Base-by-base conservation (phyloP, 768 basidiomycete genomes). In the Astraeus odoratus region DNA sequence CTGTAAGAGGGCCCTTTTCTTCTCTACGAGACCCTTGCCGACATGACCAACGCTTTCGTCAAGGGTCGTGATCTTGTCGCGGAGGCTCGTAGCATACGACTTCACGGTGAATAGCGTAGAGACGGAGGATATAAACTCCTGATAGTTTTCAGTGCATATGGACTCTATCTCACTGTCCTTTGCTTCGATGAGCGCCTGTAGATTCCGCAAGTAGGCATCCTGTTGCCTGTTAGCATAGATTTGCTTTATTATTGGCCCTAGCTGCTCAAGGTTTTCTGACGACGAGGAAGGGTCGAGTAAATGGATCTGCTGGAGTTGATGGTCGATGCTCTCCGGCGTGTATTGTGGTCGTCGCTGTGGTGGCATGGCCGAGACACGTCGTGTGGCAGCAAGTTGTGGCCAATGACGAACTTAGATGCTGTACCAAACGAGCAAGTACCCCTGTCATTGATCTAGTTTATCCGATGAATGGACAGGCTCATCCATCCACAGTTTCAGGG, bases 111-210 rank as follows among this genome's bases (percentile, higher is more conserved):
- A 86, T 50, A 99, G 74, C 3, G 93, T 97, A n/a, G 92, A 91
- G 13, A 97, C 93, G 16, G 94, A 96, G 23, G 86, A 83, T 26
- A 97, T 93, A 56, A 99, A 99, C 67, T 98, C 95, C 67, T 94
- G 91, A 58, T 98, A 97, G 64, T 98, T 98, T 54, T 92, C 87
- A 46, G 83, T 79, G 67, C 96, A 98, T 63, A 97, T 93, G 48
- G 78, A 81, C 68, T 98, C 91, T 63, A 99, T 99, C 65, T 98
- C 95, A 49, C 78, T 75, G 63, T 99, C 96, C 69, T 97, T 96
- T 52, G 92, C 81, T 57, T 91, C 83, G 48, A 97, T 85, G 57
- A 97, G 86, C n/a, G 70, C 74, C 57, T 88, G 84, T 34, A 97
- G 71, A 35, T 83, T 87, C 42, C 86, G 79, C 44, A 98, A 76